These are phyloP conservation scores for Capsicum rhomboideum DNA, from an alignment of 257 asterid species.

Conservation along the genomic window DNA sequence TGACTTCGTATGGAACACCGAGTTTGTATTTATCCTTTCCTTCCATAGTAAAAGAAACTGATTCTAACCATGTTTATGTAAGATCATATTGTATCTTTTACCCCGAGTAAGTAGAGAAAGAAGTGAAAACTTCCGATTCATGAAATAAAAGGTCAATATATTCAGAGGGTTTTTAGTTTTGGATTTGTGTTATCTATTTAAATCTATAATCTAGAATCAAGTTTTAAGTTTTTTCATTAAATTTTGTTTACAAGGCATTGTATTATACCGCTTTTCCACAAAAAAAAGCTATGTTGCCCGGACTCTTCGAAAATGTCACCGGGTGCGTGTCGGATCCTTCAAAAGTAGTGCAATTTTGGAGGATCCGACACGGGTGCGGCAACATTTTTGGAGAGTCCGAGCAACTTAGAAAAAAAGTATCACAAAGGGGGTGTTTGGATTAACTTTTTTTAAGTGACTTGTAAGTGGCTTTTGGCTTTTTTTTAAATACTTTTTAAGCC, in stretches of 20 bases:
- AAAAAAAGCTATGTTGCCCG: no score
- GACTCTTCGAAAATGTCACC: no score
- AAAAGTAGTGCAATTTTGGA: no score
- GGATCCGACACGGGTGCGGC: no score
- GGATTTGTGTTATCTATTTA: not conserved
- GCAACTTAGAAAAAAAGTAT: not conserved
- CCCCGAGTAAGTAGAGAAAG: not conserved
- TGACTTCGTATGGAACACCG: not conserved
- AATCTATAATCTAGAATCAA: not conserved
- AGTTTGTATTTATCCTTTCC: not conserved
- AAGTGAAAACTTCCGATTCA: not conserved
- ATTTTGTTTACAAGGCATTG: not conserved
- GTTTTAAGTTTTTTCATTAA: not conserved
- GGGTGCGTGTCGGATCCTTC: no score
- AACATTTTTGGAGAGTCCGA: no score
- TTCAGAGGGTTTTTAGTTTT: not conserved
- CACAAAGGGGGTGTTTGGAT: no score
- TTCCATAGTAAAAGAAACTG: not conserved
- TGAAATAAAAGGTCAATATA: not conserved
- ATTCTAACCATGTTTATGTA: not conserved
- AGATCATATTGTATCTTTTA: not conserved
- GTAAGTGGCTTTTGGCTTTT: no score
- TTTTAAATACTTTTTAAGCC: no score
- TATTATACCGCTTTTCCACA: not conserved
- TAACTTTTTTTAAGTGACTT: no score